These are phyloP conservation scores for Bryoglossum gracile DNA, from an alignment of 495 filamentous ascomycete species.

Conservation along the genomic window DNA sequence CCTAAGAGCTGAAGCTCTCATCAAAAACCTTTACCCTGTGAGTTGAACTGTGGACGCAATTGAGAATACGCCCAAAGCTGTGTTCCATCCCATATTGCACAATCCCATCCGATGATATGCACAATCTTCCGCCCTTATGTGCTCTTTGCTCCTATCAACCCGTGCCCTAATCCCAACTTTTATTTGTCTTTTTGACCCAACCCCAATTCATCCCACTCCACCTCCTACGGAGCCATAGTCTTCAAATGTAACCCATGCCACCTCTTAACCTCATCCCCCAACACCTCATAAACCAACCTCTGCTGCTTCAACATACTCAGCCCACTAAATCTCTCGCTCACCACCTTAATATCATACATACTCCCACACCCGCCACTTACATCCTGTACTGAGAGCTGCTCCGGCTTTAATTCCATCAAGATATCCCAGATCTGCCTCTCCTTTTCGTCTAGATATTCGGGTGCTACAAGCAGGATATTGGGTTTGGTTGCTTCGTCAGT, in stretches of 20 bases:
- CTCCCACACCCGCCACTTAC: slow-evolving; percentile 71
- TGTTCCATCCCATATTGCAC: too few relatives aligned
- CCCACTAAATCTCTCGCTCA: slow-evolving; percentile 57
- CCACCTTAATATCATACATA: slow-evolving; percentile 71
- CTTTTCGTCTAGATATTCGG: slow-evolving; percentile 41
- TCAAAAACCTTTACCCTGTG: too few relatives aligned
- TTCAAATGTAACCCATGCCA: slow-evolving; percentile 73
- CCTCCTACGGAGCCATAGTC: slow-evolving; percentile 37
- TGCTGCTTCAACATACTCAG: slow-evolving; percentile 64
- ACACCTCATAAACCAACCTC: slow-evolving; percentile 57
- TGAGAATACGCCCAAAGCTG: too few relatives aligned
- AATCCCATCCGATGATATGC: too few relatives aligned
- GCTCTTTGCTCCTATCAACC: too few relatives aligned
- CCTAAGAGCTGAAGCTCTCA: too few relatives aligned
- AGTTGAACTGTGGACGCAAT: too few relatives aligned
- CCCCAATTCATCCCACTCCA: background rate
- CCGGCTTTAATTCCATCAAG: slow-evolving; percentile 36
- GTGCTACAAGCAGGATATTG: slow-evolving; percentile 25
- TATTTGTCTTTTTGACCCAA: too few relatives aligned
- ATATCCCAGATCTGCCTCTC: slow-evolving; percentile 42
- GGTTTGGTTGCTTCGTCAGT: background rate
- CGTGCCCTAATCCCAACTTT: too few relatives aligned
- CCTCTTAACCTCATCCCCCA: slow-evolving; percentile 61
- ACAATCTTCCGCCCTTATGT: too few relatives aligned
- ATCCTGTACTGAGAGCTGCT: slow-evolving; percentile 56